phyloP scores from a whole-genome alignment of 306 rosid genomes.

The Lathyrus tuberosus region DNA sequence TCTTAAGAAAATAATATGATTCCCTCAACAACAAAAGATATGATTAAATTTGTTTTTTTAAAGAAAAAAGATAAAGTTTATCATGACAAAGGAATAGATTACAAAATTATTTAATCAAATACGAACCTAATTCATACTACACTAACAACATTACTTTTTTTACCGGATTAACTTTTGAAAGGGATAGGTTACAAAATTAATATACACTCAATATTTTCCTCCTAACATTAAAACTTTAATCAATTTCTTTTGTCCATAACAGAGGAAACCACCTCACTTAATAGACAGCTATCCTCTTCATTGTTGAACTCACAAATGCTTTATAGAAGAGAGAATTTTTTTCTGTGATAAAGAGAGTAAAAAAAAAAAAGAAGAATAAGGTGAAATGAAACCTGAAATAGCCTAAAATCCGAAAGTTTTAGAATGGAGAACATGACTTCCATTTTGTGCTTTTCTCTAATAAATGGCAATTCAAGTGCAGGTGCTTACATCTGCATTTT shows the following conservation, averaged over 20 bases:
- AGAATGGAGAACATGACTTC: too few relatives aligned
- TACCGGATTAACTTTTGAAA: constrained; percentile 11
- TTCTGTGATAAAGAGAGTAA: too few relatives aligned
- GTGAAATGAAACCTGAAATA: too few relatives aligned
- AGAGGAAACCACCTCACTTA: constrained; percentile 24
- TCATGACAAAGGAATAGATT: background rate
- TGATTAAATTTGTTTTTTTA: background rate
- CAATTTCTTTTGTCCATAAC: constrained; percentile 23
- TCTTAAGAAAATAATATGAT: constrained; percentile 21
- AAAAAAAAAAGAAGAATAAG: too few relatives aligned
- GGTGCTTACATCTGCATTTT: too few relatives aligned
- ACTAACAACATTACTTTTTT: constrained; percentile 29
- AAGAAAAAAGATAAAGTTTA: background rate
- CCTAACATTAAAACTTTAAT: constrained; percentile 13
- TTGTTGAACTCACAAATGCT: too few relatives aligned
- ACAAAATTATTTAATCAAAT: constrained; percentile 10
- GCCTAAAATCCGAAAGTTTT: too few relatives aligned
- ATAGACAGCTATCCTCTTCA: constrained; percentile 18
- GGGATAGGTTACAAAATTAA: constrained; percentile 16
- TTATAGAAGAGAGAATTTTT: too few relatives aligned
- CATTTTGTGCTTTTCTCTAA: too few relatives aligned
- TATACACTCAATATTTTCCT: background rate
- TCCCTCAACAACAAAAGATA: background rate
- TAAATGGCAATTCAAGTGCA: too few relatives aligned
- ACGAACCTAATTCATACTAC: constrained; percentile 28